These are phyloP conservation scores for Termitomyces bulborhizus DNA, from an alignment of 768 basidiomycete species.

Conservation along the genomic window DNA sequence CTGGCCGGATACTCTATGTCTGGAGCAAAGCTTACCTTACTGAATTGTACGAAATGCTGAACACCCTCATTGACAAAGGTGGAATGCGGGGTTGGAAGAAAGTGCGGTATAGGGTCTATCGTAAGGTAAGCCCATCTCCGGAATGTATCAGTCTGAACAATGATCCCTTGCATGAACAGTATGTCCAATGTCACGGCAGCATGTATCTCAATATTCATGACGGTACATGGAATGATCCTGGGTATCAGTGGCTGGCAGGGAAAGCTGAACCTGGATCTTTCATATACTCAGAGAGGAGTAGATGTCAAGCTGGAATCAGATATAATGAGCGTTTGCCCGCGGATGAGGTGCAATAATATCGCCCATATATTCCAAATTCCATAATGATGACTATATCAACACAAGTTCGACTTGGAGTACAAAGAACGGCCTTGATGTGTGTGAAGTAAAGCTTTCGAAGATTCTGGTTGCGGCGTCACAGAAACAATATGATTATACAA, in stretches of 20 bases:
- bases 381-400: not conserved
- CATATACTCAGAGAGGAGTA: slow-evolving; percentile 1
- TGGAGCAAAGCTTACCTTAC: not conserved
- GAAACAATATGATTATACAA: not conserved
- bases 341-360: not conserved
- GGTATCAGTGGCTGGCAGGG: not conserved
- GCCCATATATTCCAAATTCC: not conserved
- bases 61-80: not conserved
- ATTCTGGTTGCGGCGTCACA: not conserved
- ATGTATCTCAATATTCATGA: not conserved
- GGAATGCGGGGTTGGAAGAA: not conserved
- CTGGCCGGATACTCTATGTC: not conserved
- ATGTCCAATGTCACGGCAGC: not conserved
- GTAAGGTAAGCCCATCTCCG: not conserved
- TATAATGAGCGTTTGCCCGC: not conserved
- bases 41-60: not conserved
- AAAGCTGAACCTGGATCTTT: not conserved
- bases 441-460: not conserved
- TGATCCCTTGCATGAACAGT: not conserved
- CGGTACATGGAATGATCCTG: not conserved
- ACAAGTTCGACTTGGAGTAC: not conserved
- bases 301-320: not conserved
- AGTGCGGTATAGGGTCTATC: not conserved
- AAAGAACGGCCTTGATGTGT: not conserved
- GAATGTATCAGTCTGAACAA: not conserved